Base-by-base conservation (phyloP, 805 yeast genomes). In the Starmerella potacharoeniae region DNA sequence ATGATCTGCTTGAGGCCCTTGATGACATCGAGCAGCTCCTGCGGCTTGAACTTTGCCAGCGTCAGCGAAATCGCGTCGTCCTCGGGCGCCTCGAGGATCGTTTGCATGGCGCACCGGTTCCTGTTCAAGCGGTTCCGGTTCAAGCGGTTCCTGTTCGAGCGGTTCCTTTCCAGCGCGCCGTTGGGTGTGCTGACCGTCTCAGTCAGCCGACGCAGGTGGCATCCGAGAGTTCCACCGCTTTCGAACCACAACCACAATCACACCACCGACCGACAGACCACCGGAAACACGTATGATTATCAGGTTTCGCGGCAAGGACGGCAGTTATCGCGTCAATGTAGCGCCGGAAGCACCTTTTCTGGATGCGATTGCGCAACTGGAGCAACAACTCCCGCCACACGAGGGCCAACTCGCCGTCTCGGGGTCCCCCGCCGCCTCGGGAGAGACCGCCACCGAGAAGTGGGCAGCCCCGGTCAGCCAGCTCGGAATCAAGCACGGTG, bases 291-390 rank as follows among this genome's bases (percentile, higher is more conserved):
- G n/a, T 10, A 64, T 64, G 88, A 78, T 90, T 61, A 71, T 85
- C 28, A 75, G 98, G 64, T 87, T 93, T 69, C 77, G 96, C 65
- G 75, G 93, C 33, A 86, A 80, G 64, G 85, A 86, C 61, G 97
- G 97, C 8, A 83, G 81, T 78, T 80, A 79, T 66, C 77, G 97
- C 53, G 76, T 86, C 37, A 66, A 71, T 30, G 79, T 78, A 33
- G 79, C 79, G 30, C 69, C 73, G 4, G 49, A 62, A 1, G 74
- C 73, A 22, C 71, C 71, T 8, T 80, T 86, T 57, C 65, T 68
- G 4, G 60, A 62, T 0, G 77, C 79, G 0, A 59, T 81, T 30
- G 76, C 61, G 31, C 31, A 55, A 39, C 65, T 56, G 16, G 55
- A 56, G 34, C 64, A 68, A 49, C 66, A 74, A 46, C 72, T 78